Conservation (phyloP, 139 green algal species). For the Picochlorum sp. region DNA sequence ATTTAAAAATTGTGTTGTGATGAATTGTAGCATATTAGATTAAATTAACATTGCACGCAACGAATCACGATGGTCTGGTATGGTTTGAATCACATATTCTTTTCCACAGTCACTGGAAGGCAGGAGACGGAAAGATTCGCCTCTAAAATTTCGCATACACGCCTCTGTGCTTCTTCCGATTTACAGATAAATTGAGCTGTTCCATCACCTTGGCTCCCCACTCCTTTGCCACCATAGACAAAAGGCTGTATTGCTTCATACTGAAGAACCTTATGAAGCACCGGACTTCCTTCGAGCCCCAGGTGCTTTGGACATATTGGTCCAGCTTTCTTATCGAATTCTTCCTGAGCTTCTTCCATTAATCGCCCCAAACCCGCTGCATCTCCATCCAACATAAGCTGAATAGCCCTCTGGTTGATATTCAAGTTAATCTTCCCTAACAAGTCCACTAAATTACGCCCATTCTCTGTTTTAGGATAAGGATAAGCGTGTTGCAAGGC, state of each 20-base stretch:
- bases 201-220: slow-evolving; percentile 61
- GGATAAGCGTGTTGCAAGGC: slow-evolving; percentile 44
- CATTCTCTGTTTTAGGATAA: background rate
- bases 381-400: slow-evolving; percentile 32
- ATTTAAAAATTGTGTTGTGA: no score
- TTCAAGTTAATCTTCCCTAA: slow-evolving; percentile 36
- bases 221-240: slow-evolving; percentile 57
- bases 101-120: background rate
- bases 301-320: slow-evolving; percentile 54
- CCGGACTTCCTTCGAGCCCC: slow-evolving; percentile 15
- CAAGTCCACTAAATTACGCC: slow-evolving; percentile 31
- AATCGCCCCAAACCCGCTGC: slow-evolving; percentile 19
- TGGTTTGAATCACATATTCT: background rate
- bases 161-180: slow-evolving; percentile 18
- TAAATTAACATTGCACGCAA: no score
- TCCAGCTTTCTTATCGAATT: slow-evolving; percentile 37
- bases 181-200: slow-evolving; percentile 58
- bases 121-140: background rate
- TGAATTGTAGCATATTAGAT: no score
- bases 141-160: slow-evolving; percentile 21
- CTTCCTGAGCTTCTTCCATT: slow-evolving; percentile 43
- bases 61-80: no score
- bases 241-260: slow-evolving; percentile 30
- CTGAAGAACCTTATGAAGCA: slow-evolving; percentile 45
- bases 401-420: slow-evolving; percentile 21